Evolutionary conservation across 2,329 filamentous ascomycete genomes (phyloP).

Genomic region (Trichoderma asperellum): DNA sequence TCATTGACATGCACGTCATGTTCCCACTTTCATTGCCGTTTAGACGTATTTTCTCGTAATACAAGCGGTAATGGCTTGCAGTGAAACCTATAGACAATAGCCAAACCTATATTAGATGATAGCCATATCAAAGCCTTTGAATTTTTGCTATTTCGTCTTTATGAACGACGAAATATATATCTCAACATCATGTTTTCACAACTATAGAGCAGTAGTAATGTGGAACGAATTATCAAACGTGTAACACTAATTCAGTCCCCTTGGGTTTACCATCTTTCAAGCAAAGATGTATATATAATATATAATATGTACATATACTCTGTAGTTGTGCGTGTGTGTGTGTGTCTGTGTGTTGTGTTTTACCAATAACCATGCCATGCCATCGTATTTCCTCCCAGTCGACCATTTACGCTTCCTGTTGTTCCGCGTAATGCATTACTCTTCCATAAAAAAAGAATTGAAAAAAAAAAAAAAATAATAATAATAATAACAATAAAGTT

Average conservation of each 20-base stretch:
- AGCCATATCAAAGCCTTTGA: too few species aligned
- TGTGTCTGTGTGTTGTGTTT: background rate
- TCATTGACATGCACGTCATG: slow-evolving; percentile 10
- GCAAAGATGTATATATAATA: slow-evolving; percentile 7
- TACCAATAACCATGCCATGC: slow-evolving; percentile 9
- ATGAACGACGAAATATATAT: too few species aligned
- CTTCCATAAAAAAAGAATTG: background rate
- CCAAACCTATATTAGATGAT: too few species aligned
- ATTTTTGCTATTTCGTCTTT: too few species aligned
- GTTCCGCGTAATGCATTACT: slow-evolving; percentile 19
- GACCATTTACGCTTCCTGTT: slow-evolving; percentile 25
- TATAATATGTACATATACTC: slow-evolving; percentile 9
- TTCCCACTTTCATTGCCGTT: background rate
- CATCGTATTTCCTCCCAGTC: slow-evolving; percentile 20
- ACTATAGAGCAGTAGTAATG: background rate
- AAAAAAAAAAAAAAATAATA: background rate
- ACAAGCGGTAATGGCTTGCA: too few species aligned
- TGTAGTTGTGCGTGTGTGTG: background rate
- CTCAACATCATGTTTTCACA: background rate
- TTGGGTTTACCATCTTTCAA: background rate
- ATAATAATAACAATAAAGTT: background rate
- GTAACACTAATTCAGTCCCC: background rate
- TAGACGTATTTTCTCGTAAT: too few species aligned
- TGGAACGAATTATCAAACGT: background rate
- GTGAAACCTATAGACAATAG: too few species aligned